These are phyloP conservation scores for Naganishia vaughanmartiniae DNA, from an alignment of 768 basidiomycete genomes.

Conservation along the genomic window DNA sequence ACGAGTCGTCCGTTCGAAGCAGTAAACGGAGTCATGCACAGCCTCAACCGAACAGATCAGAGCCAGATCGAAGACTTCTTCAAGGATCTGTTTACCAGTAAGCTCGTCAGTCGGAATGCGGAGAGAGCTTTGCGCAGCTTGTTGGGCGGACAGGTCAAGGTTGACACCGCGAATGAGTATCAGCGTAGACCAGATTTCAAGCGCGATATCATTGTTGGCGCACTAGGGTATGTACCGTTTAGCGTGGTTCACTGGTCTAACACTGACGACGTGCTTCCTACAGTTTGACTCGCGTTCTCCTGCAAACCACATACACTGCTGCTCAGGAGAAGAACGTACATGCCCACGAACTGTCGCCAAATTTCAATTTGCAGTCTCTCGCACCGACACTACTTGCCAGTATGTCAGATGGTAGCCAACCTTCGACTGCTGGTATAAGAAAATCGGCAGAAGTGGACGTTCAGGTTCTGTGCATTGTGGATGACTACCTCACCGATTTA, in stretches of 20 bases:
- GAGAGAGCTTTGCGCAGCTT: slow-evolving; percentile 23
- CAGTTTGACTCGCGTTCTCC: slow-evolving; percentile 11
- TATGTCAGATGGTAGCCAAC: slow-evolving; percentile 26
- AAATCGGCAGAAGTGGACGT: slow-evolving; percentile 47
- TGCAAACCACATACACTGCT: slow-evolving; percentile 19
- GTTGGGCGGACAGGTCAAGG: slow-evolving; percentile 19
- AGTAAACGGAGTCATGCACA: slow-evolving; percentile 5
- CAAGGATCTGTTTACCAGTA: slow-evolving; percentile 23
- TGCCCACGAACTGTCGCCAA: slow-evolving; percentile 8
- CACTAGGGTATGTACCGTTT: background rate
- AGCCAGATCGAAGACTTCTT: slow-evolving; percentile 20
- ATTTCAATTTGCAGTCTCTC: slow-evolving; percentile 39
- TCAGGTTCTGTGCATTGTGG: slow-evolving; percentile 45
- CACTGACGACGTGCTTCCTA: background rate
- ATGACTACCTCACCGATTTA: slow-evolving; percentile 41
- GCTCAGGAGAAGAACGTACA: slow-evolving; percentile 3
- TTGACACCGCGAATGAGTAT: slow-evolving; percentile 15
- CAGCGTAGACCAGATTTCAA: slow-evolving; percentile 4
- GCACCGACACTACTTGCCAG: slow-evolving; percentile 41
- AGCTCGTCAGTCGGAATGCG: slow-evolving; percentile 26
- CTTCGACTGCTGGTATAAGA: background rate
- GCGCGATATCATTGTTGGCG: background rate
- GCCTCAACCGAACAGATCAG: slow-evolving; percentile 16
- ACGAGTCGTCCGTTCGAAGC: slow-evolving; percentile 5
- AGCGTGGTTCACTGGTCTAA: background rate